Evolutionary conservation across 805 yeast genomes (phyloP), one percentile per base, ranked within the genome.

Genomic region (Saccharomycopsis fibuligera): DNA sequence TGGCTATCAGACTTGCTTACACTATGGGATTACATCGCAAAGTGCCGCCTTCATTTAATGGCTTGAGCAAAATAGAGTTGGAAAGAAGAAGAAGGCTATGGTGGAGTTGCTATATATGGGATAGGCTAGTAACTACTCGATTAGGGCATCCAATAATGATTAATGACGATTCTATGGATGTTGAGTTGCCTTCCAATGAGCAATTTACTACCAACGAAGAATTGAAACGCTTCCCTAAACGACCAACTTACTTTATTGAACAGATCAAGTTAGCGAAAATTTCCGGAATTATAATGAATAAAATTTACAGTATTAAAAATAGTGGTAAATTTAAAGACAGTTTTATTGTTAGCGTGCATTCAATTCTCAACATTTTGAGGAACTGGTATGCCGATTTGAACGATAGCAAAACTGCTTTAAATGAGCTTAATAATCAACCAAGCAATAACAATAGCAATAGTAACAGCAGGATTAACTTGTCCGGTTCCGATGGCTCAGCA

Each of bases 71-170:
- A 5, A 17, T 35, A 17, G 41, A 38, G 22, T 10, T 37, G 17
- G 50, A 47, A 21, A 30, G 29, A 12, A n/a, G 54, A 25, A 30
- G 41, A 23, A 23, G 50, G 25, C 36, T 49, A 14, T 49, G 52
- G 52, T 49, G 52, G 52, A 38, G 29, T 9, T 49, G 52, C 29
- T 49, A 49, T 35, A 23, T 47, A 6, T 47, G 39, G 47, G 54
- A 50, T 40, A 50, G 47, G 19, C 2, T 35, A 19, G 44, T 42
- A 16, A 37, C 54, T 10, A 37, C 27, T 12, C 22, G 50, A 21
- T 38, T 50, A 22, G 54, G 54, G n/a, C 50, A 47, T 19, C 54
- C 54, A n/a, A 35, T 46, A 5, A 50, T 50, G 51, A 42, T 50
- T 16, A 41, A 50, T 25, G 54, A 50, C 8, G 54, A 50, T 9